A percentile compares a stretch with the other conserved stretches of the same genome.
phyloP scores from a whole-genome alignment of 768 basidiomycete species.

The Dacryopinax spathularia region DNA sequence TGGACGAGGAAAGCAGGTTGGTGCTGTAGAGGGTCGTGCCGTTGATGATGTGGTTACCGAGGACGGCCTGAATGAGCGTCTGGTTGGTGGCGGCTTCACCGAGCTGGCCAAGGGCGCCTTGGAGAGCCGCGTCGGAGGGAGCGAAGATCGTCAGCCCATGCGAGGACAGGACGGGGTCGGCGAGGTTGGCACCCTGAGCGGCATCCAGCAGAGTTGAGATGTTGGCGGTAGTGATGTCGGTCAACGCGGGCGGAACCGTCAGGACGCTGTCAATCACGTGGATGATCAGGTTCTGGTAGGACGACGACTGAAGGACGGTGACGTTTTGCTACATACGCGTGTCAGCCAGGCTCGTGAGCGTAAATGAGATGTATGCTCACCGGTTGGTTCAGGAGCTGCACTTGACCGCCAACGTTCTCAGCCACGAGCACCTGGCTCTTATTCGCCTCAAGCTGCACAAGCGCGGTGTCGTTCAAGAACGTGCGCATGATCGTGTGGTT shows the following conservation, averaged over 20 bases:
- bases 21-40: constrained; percentile 54
- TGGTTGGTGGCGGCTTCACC: constrained; percentile 30
- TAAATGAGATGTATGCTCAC: neutral
- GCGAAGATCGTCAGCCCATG: constrained; percentile 55
- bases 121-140: constrained; percentile 41
- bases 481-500: constrained; percentile 52
- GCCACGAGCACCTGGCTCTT: constrained; percentile 43
- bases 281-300: constrained; percentile 31
- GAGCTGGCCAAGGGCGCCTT: constrained; percentile 24
- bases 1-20: constrained; percentile 25
- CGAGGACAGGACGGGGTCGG: constrained; percentile 28
- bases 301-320: constrained; percentile 29
- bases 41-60: constrained; percentile 56
- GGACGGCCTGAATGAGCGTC: constrained; percentile 32
- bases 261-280: constrained; percentile 40
- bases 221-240: constrained; percentile 32
- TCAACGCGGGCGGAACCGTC: constrained; percentile 36
- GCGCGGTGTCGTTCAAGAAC: constrained; percentile 35
- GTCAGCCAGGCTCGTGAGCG: constrained; percentile 9
- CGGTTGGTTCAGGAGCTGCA: constrained; percentile 32
- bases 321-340: constrained; percentile 27
- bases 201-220: constrained; percentile 30
- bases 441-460: constrained; percentile 44
- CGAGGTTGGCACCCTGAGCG: constrained; percentile 23
- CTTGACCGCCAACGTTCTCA: constrained; percentile 26